Conservation (phyloP, 1,284 basidiomycete species). For the Fomitopsis pinicola region DNA sequence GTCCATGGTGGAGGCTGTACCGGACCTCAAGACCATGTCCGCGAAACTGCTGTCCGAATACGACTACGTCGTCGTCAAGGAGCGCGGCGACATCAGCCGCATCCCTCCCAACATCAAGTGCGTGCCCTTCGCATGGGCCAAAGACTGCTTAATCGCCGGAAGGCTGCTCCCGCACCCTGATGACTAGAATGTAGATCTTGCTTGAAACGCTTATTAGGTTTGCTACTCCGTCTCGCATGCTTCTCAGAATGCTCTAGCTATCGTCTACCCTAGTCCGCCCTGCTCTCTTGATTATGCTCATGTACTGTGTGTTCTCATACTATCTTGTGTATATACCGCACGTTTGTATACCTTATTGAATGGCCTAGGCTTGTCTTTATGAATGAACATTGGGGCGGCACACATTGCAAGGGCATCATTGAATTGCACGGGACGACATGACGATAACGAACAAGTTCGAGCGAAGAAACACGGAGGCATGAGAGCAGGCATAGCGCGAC, state of each 20-base stretch:
- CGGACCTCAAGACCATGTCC: conserved; percentile 33
- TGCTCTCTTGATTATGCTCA: not conserved
- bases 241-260: not conserved
- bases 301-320: not conserved
- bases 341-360: not conserved
- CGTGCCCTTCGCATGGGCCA: conserved; percentile 70
- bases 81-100: conserved; percentile 30
- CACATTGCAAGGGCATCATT: not conserved
- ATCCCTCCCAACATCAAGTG: conserved; percentile 28
- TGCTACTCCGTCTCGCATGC: not conserved
- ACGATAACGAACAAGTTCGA: no score
- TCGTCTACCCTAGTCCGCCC: conserved; percentile 1
- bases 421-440: no score
- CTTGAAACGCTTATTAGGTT: not conserved
- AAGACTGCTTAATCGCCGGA: conserved; percentile 71
- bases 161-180: conserved; percentile 33
- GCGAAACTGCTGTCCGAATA: conserved; percentile 31
- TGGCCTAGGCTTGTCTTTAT: not conserved
- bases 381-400: not conserved
- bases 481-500: not conserved
- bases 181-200: not conserved
- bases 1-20: conserved; percentile 53
- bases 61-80: conserved; percentile 67
- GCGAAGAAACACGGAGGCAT: not conserved
- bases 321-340: not conserved